These are phyloP conservation scores for Chenopodium album DNA, from an alignment of 148 eudicot genomes.

Conservation along the genomic window DNA sequence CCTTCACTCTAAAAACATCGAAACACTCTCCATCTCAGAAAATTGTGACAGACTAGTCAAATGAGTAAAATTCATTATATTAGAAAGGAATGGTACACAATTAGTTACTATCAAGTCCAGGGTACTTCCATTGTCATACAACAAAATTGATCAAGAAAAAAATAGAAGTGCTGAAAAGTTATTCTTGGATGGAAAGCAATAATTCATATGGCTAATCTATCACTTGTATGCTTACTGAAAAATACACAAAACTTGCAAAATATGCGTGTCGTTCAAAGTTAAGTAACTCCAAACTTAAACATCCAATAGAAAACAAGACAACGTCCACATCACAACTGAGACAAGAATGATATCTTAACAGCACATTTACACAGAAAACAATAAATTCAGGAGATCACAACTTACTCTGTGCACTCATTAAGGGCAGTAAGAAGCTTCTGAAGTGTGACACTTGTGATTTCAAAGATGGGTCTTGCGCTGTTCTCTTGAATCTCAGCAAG, in stretches of 20 bases:
- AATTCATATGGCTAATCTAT: background rate
- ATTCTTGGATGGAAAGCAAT: no score
- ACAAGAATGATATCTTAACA: background rate
- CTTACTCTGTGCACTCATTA: slow-evolving; percentile 99
- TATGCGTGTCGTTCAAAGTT: background rate
- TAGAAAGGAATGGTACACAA: no score
- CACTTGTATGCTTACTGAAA: background rate
- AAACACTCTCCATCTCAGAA: background rate
- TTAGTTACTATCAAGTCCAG: no score
- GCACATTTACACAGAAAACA: background rate
- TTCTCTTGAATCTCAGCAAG: slow-evolving; percentile 97
- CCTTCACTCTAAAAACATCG: background rate
- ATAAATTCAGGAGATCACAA: slow-evolving; percentile 21
- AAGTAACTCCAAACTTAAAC: background rate
- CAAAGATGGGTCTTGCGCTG: slow-evolving; percentile 80
- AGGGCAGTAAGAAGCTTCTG: slow-evolving; percentile 94
- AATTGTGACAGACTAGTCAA: background rate
- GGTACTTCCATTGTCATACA: no score
- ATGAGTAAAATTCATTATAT: background rate
- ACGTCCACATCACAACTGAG: background rate
- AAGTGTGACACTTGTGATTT: slow-evolving; percentile 85
- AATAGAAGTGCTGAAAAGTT: no score
- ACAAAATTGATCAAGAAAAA: no score
- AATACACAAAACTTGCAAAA: background rate
- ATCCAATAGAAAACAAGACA: background rate